Evolutionary conservation across 2,329 filamentous ascomycete genomes (phyloP), one percentile per base, ranked within the genome.

Genomic region (Penicillium sp.): DNA sequence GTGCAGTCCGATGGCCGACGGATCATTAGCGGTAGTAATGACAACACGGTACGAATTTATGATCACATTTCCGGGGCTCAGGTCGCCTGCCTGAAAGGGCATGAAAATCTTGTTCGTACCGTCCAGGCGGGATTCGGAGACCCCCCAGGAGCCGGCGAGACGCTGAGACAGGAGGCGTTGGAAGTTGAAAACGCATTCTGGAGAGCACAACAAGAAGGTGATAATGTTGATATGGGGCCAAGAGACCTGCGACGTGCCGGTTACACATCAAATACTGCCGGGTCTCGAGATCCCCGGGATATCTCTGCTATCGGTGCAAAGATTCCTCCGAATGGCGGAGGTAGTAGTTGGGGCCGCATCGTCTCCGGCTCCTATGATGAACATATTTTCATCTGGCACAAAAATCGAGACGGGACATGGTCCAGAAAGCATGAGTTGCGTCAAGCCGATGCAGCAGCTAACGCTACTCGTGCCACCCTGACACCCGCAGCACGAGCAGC

Each of bases 361-460:
- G 91, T 99, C 3, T 97, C 93, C 7, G 95, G 95, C 2, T 96
- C 92, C 0, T 99, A 99, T 66, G 95, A 99, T 65, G 91, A 96
- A 76, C 93, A 87, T 11, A 91, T 99, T 65, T 93, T 97, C 63
- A 90, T 99, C 55, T 99, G 95, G 95, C 89, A 90, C 64, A 88
- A 91, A 59, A 90, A 96, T 62, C 85, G 86, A 63, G 87, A 95
- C 63, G 93, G 93, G 2, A 85, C 90, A 26, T 98, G 95, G 93
- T 87, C 87, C 63, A 86, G 88, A 53, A 86, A 86, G 33, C 90
- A 93, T 63, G 85, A 85, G 45, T 80, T 96, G 10, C 83, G 86
- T 39, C 91, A 96, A 70, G 76, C 75, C 31, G 80, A 82, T 57
- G 80, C 81, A 19, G 77, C 77, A 22, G 73, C 64, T 19, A 71